phyloP scores from a whole-genome alignment of 345 rosid genomes.

The Erucastrum elatum region DNA sequence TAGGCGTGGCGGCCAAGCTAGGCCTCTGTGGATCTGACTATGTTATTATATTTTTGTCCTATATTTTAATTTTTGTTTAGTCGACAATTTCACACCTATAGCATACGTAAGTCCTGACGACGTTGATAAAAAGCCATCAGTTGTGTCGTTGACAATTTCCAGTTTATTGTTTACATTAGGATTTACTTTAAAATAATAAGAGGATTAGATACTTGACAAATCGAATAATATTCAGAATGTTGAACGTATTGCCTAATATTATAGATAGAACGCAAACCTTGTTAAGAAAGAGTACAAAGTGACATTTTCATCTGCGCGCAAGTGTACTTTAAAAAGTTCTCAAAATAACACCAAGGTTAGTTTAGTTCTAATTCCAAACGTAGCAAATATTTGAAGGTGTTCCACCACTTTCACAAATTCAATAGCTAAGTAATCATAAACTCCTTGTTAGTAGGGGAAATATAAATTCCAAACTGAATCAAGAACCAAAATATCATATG shows the following conservation, averaged over 20 bases:
- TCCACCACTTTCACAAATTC: not conserved
- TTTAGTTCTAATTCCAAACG: not conserved
- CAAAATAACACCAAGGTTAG: not conserved
- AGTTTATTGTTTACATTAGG: not conserved
- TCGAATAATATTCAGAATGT: conserved; percentile 1
- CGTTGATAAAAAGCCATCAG: not conserved
- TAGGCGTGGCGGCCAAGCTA: conserved; percentile 22
- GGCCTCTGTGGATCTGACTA: not conserved
- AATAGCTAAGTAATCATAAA: too few species aligned
- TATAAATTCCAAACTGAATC: too few species aligned
- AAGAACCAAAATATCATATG: too few species aligned
- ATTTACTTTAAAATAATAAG: not conserved
- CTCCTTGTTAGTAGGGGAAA: too few species aligned
- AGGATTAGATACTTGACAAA: not conserved
- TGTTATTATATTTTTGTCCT: not conserved
- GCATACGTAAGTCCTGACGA: conserved; percentile 10
- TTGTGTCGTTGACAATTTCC: not conserved
- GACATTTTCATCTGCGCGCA: not conserved
- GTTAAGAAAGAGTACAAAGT: not conserved
- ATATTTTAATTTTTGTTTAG: not conserved
- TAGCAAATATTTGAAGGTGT: not conserved
- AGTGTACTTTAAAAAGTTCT: too few species aligned
- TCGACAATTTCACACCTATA: not conserved
- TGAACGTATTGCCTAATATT: not conserved
- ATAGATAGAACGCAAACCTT: not conserved